Base-by-base conservation (phyloP, 169 alveolate species). In the Eimeria tenella region DNA sequence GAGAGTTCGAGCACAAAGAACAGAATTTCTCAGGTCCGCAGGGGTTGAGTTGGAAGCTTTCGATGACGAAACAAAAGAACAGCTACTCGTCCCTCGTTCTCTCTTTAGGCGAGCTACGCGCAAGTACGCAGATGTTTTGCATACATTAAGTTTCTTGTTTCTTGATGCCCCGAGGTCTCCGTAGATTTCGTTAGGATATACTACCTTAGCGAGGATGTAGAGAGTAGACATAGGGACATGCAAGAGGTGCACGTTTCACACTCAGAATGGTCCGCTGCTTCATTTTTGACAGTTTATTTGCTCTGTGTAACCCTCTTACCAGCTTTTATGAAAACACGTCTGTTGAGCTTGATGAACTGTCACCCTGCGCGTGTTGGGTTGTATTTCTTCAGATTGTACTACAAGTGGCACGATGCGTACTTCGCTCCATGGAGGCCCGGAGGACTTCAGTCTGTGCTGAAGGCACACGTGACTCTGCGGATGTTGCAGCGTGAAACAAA, bases 391-490 rank as follows among this genome's bases (percentile, higher is more conserved):
- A 90, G 94, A 42, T 52, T 90, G 42, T 90, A 49, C 42, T 90
- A 65, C 90, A 60, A 90, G 89, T 90, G 94, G 94, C 94, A 75
- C 15, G 77, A 62, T n/a, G 74, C 55, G 11, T 90, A 90, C 70
- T 60, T 90, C 42, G 62, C 82, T 21, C 94, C 94, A 0, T 90
- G 94, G 94, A 50, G 82, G 17, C 94, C 94, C 5, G 94, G 94
- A 42, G 90, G 94, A 15, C 70, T 90, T 17, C 94, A 90, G 89
- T 23, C 71, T 60, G 53, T 90, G 73, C 60, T 90, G 50, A 90
- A 90, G 58, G 86, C 91, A 5, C 49, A 21, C 75, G 73, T 90
- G 3, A 90, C 94, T 0, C 19, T 77, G 42, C 90, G 91, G 4
- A 75, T 77, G 91, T 74, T 90, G 11, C 90, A 77, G 60, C 90